Evolutionary conservation across 805 yeast species (phyloP).

Genomic region (Saccharomycopsis synnaedendra): DNA sequence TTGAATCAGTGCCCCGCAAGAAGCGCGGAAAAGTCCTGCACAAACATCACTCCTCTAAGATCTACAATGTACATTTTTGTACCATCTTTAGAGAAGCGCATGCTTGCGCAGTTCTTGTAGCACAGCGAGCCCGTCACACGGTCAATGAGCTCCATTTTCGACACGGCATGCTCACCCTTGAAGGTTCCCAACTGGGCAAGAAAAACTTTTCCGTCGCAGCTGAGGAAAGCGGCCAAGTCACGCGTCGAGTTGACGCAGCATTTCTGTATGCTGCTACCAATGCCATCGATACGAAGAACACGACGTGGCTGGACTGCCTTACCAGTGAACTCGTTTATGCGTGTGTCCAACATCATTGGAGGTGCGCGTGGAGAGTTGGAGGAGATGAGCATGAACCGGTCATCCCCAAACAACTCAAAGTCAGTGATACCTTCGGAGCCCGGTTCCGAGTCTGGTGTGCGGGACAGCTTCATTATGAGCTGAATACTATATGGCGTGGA

Average conservation of each 20-base stretch:
- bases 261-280: constrained; percentile 69
- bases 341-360: constrained; percentile 58
- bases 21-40: constrained; percentile 51
- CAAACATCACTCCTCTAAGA: constrained; percentile 64
- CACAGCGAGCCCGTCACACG: constrained; percentile 68
- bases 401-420: constrained; percentile 56
- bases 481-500: constrained; percentile 51
- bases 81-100: constrained; percentile 71
- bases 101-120: constrained; percentile 60
- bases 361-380: constrained; percentile 52
- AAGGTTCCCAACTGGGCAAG: constrained; percentile 7
- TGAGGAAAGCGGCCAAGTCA: constrained; percentile 71
- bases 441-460: constrained; percentile 49
- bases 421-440: constrained; percentile 87
- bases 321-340: constrained; percentile 28
- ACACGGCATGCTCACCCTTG: neutral
- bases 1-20: too few relatives aligned
- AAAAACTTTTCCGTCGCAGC: constrained; percentile 62
- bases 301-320: constrained; percentile 42
- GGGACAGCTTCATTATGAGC: constrained; percentile 53
- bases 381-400: constrained; percentile 40
- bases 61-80: constrained; percentile 68
- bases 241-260: constrained; percentile 75
- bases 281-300: constrained; percentile 55
- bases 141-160: constrained; percentile 36